Evolutionary conservation across 345 rosid species (phyloP).

Genomic region (Brassica incana): DNA sequence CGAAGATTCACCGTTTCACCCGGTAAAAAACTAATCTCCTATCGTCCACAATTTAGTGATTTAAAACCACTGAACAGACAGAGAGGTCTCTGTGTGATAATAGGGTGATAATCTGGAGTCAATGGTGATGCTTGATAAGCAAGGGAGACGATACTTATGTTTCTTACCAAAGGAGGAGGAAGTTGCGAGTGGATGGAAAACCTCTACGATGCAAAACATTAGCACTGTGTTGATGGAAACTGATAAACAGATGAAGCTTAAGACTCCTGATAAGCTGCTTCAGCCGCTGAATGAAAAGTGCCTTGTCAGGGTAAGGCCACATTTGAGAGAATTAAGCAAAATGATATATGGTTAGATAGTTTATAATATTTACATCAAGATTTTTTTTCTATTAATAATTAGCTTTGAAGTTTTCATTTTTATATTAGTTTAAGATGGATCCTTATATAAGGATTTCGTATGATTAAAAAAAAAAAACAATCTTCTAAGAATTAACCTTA

Average conservation of each 20-base stretch:
- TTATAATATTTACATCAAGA: too few species aligned
- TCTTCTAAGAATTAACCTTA: too few species aligned
- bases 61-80: background rate
- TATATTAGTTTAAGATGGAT: too few species aligned
- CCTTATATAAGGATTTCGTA: too few species aligned
- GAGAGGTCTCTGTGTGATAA: background rate
- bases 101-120: background rate
- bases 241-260: constrained; percentile 64
- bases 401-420: too few species aligned
- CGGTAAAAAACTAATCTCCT: constrained; percentile 43
- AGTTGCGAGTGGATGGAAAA: constrained; percentile 45
- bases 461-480: too few species aligned
- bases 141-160: constrained; percentile 39
- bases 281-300: constrained; percentile 63
- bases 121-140: background rate
- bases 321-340: background rate
- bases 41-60: background rate
- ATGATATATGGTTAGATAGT: too few species aligned
- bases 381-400: too few species aligned
- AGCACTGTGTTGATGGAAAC: constrained; percentile 82
- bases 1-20: constrained; percentile 72
- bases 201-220: constrained; percentile 49
- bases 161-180: constrained; percentile 84
- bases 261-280: constrained; percentile 90
- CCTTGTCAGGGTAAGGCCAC: constrained; percentile 53